Evolutionary conservation across 2,329 filamentous ascomycete species (phyloP).

Genomic region (Acephala macrosclerotiorum): DNA sequence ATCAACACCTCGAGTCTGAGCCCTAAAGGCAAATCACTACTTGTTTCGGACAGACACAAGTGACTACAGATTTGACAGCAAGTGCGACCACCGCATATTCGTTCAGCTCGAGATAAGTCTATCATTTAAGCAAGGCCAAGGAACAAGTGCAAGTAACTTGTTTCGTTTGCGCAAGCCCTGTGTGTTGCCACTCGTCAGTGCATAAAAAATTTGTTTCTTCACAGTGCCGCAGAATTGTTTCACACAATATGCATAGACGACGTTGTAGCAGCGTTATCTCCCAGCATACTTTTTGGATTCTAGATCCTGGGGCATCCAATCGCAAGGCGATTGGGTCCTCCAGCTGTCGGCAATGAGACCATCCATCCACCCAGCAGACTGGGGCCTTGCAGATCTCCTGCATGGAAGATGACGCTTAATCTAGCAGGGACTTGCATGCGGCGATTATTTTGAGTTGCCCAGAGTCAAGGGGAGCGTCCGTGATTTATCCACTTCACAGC

Average conservation of each 20-base stretch:
- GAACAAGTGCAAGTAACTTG: conserved; percentile 15
- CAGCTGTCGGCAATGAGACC: conserved; percentile 15
- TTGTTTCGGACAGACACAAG: conserved; percentile 14
- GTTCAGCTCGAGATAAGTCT: not conserved
- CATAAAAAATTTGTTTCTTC: conserved; percentile 28
- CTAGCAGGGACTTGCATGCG: conserved; percentile 10
- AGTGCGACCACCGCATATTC: conserved; percentile 25
- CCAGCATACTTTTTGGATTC: conserved; percentile 10
- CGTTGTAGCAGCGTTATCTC: conserved; percentile 28
- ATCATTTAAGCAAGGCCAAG: conserved; percentile 4
- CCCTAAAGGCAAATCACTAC: conserved; percentile 6
- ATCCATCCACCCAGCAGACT: conserved; percentile 20
- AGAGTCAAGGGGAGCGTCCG: conserved; percentile 9
- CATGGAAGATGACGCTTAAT: conserved; percentile 25
- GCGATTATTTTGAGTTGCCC: conserved; percentile 7
- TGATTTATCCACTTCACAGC: conserved; percentile 21
- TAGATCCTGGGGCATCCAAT: conserved; percentile 18
- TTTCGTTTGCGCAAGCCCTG: conserved; percentile 22
- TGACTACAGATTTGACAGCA: conserved; percentile 7
- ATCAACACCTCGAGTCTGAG: not conserved
- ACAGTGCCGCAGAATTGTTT: conserved; percentile 31
- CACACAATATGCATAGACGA: conserved; percentile 24
- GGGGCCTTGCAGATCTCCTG: conserved; percentile 21
- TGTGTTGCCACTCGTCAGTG: conserved; percentile 18
- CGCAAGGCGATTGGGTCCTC: conserved; percentile 3